Base-by-base conservation (phyloP, 768 basidiomycete genomes). In the Gautieria morchelliformis region DNA sequence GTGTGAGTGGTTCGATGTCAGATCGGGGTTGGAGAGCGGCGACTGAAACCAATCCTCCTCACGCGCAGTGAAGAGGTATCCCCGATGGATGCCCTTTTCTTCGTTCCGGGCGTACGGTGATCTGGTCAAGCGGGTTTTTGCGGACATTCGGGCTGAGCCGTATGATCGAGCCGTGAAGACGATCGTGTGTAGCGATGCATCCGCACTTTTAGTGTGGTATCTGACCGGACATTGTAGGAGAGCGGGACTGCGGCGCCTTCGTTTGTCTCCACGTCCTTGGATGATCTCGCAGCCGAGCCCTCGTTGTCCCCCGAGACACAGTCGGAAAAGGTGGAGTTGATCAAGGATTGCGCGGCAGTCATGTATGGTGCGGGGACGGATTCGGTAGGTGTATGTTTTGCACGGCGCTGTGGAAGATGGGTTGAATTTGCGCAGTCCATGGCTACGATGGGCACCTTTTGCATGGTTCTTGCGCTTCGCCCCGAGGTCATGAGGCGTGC, bases 401-500 rank as follows among this genome's bases (percentile, higher is more conserved):
- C 30, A 4, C 8, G 9, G 4, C 7, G 1, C n/a, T 53, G 40
- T 53, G 5, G 8, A 41, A 27, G 27, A 27, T 42, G 15, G 5
- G 7, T 42, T 53, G 5, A 3, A 12, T 3, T 14, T 8, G 14
- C 15, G 6, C 52, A 53, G 52, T 53, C 37, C 20, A 41, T 35
- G 10, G 52, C 55, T 14, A 56, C 55, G 5, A n/a, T 56, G 55
- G 45, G 44, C 6, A 51, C 48, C 14, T 50, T 56, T 22, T 51
- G 11, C 45, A 46, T 56, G 44, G 11, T 50, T 17, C n/a, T 56
- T 4, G 48, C 55, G 11, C 30, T 52, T 9, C 56, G 55, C 42
- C 63, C 63, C 14, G 59, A 63, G 3, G 40, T 56, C 24, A 27
- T 53, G 19, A 46, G 45, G 39, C 59, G 49, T 35, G 59, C 62